phyloP scores from a whole-genome alignment of 1,139 yeast genomes.

The Kluyveromyces sp. region DNA sequence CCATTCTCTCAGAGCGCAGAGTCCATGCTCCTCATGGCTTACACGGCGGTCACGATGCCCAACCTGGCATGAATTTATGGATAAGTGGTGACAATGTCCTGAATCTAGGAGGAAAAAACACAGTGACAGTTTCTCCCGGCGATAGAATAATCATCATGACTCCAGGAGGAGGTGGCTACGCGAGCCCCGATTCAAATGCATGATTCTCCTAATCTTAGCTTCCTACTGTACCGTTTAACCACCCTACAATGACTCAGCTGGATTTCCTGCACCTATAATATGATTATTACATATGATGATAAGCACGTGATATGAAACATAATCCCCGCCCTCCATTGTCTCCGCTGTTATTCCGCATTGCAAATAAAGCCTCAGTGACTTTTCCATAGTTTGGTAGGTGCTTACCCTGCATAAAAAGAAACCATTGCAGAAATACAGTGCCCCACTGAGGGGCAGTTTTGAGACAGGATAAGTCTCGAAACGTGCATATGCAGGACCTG shows the following conservation, averaged over 20 bases:
- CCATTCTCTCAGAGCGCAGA: slow-evolving; percentile 57
- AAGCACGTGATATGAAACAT: too few species aligned
- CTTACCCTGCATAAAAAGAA: too few species aligned
- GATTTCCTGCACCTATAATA: too few species aligned
- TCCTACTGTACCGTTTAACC: too few species aligned
- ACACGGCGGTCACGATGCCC: slow-evolving; percentile 53
- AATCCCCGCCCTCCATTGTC: too few species aligned
- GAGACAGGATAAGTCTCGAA: not conserved
- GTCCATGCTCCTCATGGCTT: slow-evolving; percentile 54
- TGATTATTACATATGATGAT: too few species aligned
- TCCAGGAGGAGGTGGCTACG: slow-evolving; percentile 54
- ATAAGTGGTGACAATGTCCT: slow-evolving; percentile 31
- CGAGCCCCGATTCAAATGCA: slow-evolving; percentile 22
- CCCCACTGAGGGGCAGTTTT: not conserved
- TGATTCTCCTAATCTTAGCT: too few species aligned
- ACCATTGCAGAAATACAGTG: not conserved
- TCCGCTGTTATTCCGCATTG: too few species aligned
- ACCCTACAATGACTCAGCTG: too few species aligned
- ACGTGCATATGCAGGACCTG: too few species aligned
- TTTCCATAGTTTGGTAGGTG: not conserved
- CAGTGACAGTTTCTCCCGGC: slow-evolving; percentile 32
- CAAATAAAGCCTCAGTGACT: too few species aligned
- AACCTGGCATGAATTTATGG: slow-evolving; percentile 56
- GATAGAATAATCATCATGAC: slow-evolving; percentile 49
- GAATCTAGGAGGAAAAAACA: slow-evolving; percentile 5